A percentile compares a stretch with the other conserved stretches of the same genome.
Conservation (phyloP, 2,329 filamentous ascomycete species). For the Cercospora sp. region DNA sequence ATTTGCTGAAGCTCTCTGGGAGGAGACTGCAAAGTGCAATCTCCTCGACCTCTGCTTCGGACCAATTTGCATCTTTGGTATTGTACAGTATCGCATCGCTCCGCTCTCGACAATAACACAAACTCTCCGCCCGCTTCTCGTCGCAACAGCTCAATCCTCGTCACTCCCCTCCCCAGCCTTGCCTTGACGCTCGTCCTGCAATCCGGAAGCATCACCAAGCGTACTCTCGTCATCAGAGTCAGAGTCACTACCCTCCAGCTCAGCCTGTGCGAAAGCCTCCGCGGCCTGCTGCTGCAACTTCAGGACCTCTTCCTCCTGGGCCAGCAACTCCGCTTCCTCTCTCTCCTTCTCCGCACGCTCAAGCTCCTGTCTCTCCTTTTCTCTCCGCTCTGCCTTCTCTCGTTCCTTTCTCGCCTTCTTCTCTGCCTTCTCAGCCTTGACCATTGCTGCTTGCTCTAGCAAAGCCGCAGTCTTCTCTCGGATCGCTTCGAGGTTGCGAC, state of each 20-base stretch:
- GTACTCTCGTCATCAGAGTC: constrained; percentile 24
- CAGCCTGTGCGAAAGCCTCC: constrained; percentile 25
- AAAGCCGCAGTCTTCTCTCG: background rate
- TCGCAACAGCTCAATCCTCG: constrained; percentile 18
- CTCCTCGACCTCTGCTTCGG: background rate
- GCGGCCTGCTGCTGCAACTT: constrained; percentile 22
- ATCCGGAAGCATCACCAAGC: constrained; percentile 22
- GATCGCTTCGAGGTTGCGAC: background rate
- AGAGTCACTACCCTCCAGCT: constrained; percentile 22
- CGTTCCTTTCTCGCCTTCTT: constrained; percentile 5
- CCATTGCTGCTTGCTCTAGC: background rate
- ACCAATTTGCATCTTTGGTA: background rate
- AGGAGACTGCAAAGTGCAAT: background rate
- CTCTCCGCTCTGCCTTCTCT: background rate
- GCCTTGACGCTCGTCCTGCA: constrained; percentile 22
- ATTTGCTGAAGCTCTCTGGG: background rate
- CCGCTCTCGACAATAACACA: background rate
- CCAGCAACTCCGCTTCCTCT: constrained; percentile 8
- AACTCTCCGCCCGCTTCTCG: background rate
- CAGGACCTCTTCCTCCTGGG: constrained; percentile 11
- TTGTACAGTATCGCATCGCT: background rate
- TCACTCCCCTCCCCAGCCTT: constrained; percentile 17
- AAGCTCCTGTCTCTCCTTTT: background rate
- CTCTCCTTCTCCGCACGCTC: constrained; percentile 4
- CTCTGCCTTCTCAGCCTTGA: constrained; percentile 1